Percentiles rank a stretch among this genome's conserved stretches.
These are phyloP conservation scores for Camptophora hylomeconis DNA, from an alignment of 2,329 filamentous ascomycete genomes.

Conservation along the genomic window DNA sequence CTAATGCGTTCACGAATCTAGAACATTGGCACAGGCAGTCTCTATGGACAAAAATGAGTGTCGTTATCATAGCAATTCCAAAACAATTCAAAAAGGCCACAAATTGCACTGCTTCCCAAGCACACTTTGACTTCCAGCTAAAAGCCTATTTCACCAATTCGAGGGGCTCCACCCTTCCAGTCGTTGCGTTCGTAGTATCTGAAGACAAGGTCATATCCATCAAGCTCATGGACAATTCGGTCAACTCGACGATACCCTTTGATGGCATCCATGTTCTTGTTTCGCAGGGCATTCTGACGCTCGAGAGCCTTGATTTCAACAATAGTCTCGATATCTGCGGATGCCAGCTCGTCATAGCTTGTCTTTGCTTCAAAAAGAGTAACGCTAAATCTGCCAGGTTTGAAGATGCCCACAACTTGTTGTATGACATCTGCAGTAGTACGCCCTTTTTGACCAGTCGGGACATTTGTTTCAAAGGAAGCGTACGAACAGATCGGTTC, in stretches of 20 bases:
- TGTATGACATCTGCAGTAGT: slow-evolving; percentile 84
- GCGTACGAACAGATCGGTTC: slow-evolving; percentile 96
- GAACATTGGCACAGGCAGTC: too few relatives aligned
- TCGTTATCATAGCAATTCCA: too few relatives aligned
- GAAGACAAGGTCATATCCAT: slow-evolving; percentile 94
- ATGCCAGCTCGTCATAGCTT: slow-evolving; percentile 26
- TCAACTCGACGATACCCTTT: slow-evolving; percentile 80
- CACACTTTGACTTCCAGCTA: too few relatives aligned
- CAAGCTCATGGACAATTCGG: slow-evolving; percentile 91
- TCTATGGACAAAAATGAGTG: too few relatives aligned
- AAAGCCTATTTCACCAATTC: slow-evolving; percentile 39
- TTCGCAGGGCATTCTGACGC: slow-evolving; percentile 30
- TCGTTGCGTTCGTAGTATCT: slow-evolving; percentile 88
- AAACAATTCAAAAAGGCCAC: too few relatives aligned
- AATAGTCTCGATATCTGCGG: slow-evolving; percentile 22
- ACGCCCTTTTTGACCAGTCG: slow-evolving; percentile 72
- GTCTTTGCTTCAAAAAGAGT: slow-evolving; percentile 88
- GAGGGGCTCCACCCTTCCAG: slow-evolving; percentile 54
- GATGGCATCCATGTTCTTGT: slow-evolving; percentile 58
- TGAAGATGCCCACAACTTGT: slow-evolving; percentile 91
- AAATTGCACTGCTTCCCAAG: too few relatives aligned
- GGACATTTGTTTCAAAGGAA: slow-evolving; percentile 96
- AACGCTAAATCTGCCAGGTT: slow-evolving; percentile 92
- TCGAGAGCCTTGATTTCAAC: slow-evolving; percentile 29
- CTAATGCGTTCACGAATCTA: too few relatives aligned